Conservation (phyloP, 345 rosid species). For the Odontarrhena argentea region DNA sequence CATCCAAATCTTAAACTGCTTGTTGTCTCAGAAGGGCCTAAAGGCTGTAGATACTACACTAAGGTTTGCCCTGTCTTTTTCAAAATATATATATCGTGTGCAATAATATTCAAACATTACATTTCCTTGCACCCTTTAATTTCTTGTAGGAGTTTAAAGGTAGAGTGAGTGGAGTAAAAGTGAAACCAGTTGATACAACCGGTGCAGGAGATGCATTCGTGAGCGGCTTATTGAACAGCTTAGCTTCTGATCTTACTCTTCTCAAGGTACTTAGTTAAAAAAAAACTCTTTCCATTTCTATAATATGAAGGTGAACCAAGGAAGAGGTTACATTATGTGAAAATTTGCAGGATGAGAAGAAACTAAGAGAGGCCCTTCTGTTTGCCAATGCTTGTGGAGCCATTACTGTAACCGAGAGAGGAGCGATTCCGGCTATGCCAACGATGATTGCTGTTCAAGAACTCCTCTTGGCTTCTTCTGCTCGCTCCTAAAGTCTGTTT, state of each 20-base stretch:
- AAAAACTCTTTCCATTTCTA: neutral
- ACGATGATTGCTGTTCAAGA: conserved; percentile 65
- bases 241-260: conserved; percentile 59
- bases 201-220: conserved; percentile 93
- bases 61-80: conserved; percentile 46
- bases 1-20: conserved; percentile 86
- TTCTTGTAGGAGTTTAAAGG: conserved; percentile 69
- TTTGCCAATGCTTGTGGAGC: conserved; percentile 95
- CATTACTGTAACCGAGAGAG: conserved; percentile 80
- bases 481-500: conserved; percentile 27
- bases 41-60: conserved; percentile 94
- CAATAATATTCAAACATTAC: no score
- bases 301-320: neutral
- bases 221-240: conserved; percentile 60
- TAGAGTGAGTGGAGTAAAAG: conserved; percentile 65
- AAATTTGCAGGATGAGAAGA: conserved; percentile 68
- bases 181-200: conserved; percentile 71
- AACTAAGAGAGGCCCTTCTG: conserved; percentile 66
- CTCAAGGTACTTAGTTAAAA: conserved; percentile 44
- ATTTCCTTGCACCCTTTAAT: no score
- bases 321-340: conserved; percentile 1
- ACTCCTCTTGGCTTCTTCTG: conserved; percentile 39
- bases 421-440: conserved; percentile 94
- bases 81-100: no score
- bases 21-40: conserved; percentile 86